Evolutionary conservation across 768 basidiomycete species (phyloP).

Genomic region (Mycena alexandri): DNA sequence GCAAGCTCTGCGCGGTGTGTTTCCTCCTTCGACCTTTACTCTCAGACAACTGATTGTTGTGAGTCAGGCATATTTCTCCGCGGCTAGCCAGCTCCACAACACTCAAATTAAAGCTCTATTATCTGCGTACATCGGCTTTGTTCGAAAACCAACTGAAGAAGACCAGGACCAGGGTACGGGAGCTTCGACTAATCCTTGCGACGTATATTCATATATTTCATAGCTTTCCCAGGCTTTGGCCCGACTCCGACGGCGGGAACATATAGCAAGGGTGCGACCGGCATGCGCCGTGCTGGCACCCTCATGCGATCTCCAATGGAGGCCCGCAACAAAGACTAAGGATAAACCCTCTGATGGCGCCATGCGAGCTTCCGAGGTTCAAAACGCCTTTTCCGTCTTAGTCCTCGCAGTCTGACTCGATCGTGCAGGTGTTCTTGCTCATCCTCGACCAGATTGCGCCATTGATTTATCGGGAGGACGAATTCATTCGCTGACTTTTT

Average conservation of each 20-base stretch:
- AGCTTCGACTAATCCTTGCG: neutral
- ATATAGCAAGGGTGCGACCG: constrained; percentile 60
- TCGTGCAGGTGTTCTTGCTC: constrained; percentile 49
- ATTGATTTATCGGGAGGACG: constrained; percentile 85
- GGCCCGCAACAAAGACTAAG: constrained; percentile 67
- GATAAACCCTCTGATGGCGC: constrained; percentile 70
- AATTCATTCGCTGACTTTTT: constrained; percentile 93
- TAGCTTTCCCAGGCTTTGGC: constrained; percentile 57
- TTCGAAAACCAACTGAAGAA: constrained; percentile 81
- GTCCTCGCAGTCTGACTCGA: constrained; percentile 13
- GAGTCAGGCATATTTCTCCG: constrained; percentile 90
- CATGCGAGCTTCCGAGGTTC: constrained; percentile 79
- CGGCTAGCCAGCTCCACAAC: constrained; percentile 84
- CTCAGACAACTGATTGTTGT: constrained; percentile 19
- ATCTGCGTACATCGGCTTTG: constrained; percentile 63
- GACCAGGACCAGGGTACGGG: constrained; percentile 77
- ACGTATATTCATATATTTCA: neutral
- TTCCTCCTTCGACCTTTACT: neutral
- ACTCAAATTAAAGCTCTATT: constrained; percentile 85
- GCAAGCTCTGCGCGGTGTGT: constrained; percentile 89
- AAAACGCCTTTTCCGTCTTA: constrained; percentile 21
- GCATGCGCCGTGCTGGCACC: constrained; percentile 87
- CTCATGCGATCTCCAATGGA: constrained; percentile 86
- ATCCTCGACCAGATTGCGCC: constrained; percentile 82
- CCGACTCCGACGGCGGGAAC: constrained; percentile 54